These are phyloP conservation scores for Rhinocladiella similis DNA, from an alignment of 2,329 filamentous ascomycete species.

Conservation along the genomic window DNA sequence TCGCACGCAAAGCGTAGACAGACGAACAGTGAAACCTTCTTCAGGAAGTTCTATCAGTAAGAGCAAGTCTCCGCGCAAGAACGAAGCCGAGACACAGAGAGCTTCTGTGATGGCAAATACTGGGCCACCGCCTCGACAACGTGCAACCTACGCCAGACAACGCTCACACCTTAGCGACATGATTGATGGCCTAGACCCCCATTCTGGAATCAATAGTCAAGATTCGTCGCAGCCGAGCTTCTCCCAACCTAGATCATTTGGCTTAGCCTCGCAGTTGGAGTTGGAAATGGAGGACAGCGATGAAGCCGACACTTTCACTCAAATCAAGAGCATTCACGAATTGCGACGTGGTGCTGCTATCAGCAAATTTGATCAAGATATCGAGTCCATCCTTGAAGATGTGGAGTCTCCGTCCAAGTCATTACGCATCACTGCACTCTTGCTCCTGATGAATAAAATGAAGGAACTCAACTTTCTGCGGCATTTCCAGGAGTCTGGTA, in stretches of 20 bases:
- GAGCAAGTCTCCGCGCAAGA: neutral
- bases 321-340: constrained; percentile 61
- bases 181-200: constrained; percentile 34
- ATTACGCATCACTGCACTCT: constrained; percentile 49
- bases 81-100: constrained; percentile 2
- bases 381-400: constrained; percentile 60
- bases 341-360: constrained; percentile 60
- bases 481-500: constrained; percentile 70
- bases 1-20: constrained; percentile 5
- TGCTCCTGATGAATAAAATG: constrained; percentile 58
- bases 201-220: constrained; percentile 18
- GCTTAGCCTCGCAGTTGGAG: constrained; percentile 20
- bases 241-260: constrained; percentile 15
- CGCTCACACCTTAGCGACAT: constrained; percentile 61
- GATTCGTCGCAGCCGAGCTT: constrained; percentile 17
- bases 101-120: neutral
- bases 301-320: constrained; percentile 38
- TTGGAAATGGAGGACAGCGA: constrained; percentile 45
- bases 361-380: constrained; percentile 55
- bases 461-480: constrained; percentile 40
- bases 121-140: constrained; percentile 7
- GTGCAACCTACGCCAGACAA: constrained; percentile 57
- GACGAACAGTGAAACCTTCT: neutral
- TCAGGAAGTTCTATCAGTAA: constrained; percentile 2
- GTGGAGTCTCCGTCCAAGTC: constrained; percentile 53